Base-by-base conservation (phyloP, 1,284 basidiomycete genomes). In the Cerioporus squamosus region DNA sequence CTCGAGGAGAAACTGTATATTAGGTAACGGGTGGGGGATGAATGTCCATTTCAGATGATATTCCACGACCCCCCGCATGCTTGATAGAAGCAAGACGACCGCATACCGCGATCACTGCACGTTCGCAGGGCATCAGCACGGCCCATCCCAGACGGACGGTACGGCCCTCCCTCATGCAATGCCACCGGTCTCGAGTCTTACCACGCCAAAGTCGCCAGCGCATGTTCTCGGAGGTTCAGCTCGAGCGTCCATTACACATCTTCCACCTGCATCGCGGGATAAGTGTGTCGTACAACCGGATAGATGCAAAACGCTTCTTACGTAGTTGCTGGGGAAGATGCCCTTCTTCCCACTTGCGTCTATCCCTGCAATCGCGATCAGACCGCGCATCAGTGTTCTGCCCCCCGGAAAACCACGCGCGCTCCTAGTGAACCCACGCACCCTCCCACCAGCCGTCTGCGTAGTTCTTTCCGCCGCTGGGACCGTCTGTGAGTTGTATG, bases 361-460 rank as follows among this genome's bases (percentile, higher is more conserved):
- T 61, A 85, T 77, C 52, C 90, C 90, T 91, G 70, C 54, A 63
- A 66, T 67, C 52, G 40, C 29, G 48, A 58, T 58, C 55, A 59
- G 50, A 47, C 49, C 51, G 46, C 31, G 46, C 52, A 49, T 60
- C 53, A 60, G 59, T 22, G 20, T 36, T 36, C 33, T 36, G 33
- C 33, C 47, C 26, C 42, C 29, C 54, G 51, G 48, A 46, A 55
- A 43, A 43, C 42, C 18, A 51, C 26, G 57, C 51, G 42, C 9
- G 44, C 51, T 49, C 26, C 47, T 43, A 20, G 3, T 18, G 33
- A 47, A 38, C 36, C 54, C 56, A 62, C 72, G 52, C 15, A 88
- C 90, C 90, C 85, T 93, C 90, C 87, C 88, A 93, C 91, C 91
- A 93, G 23, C 88, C 90, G 55, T 89, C 85, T 33, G 81, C 87